These are phyloP conservation scores for Chlamydomonas incerta DNA, from an alignment of 139 green algal genomes.

Conservation along the genomic window DNA sequence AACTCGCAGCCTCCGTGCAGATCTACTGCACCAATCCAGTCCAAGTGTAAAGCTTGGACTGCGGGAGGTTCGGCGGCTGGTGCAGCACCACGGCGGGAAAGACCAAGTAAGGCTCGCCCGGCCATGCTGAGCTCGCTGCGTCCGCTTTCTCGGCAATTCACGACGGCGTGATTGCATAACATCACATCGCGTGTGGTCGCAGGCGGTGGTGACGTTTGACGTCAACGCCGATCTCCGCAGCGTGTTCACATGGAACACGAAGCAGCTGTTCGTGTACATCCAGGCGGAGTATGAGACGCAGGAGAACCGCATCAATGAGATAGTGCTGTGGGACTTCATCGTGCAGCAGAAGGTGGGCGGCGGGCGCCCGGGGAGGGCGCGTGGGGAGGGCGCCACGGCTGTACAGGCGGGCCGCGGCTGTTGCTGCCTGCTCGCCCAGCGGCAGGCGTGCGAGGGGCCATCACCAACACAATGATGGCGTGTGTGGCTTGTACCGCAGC, in stretches of 20 bases:
- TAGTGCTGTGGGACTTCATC: conserved; percentile 88
- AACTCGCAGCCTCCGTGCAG: conserved; percentile 10
- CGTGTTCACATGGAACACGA: conserved; percentile 91
- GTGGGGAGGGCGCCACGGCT: too few species aligned
- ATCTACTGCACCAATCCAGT: conserved; percentile 55
- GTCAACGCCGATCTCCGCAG: conserved; percentile 77
- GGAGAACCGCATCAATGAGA: conserved; percentile 66
- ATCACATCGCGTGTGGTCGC: neutral
- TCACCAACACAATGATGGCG: too few species aligned
- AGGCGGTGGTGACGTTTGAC: conserved; percentile 75
- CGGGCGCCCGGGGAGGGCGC: too few species aligned
- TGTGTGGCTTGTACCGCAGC: too few species aligned
- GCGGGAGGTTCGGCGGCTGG: conserved; percentile 40
- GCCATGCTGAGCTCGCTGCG: neutral
- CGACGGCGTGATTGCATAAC: too few species aligned
- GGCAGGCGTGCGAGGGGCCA: too few species aligned
- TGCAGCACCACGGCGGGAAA: conserved; percentile 18
- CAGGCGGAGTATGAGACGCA: conserved; percentile 61
- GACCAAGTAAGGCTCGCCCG: conserved; percentile 37
- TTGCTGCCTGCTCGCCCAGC: too few species aligned
- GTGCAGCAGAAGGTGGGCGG: conserved; percentile 58
- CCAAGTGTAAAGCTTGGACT: conserved; percentile 43
- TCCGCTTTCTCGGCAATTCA: too few species aligned
- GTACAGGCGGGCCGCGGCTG: too few species aligned
- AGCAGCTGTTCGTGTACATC: conserved; percentile 81